Percentiles rank a stretch among this genome's conserved stretches.
Evolutionary conservation across 805 yeast species (phyloP).

Genomic region (Starmera quercuum): DNA sequence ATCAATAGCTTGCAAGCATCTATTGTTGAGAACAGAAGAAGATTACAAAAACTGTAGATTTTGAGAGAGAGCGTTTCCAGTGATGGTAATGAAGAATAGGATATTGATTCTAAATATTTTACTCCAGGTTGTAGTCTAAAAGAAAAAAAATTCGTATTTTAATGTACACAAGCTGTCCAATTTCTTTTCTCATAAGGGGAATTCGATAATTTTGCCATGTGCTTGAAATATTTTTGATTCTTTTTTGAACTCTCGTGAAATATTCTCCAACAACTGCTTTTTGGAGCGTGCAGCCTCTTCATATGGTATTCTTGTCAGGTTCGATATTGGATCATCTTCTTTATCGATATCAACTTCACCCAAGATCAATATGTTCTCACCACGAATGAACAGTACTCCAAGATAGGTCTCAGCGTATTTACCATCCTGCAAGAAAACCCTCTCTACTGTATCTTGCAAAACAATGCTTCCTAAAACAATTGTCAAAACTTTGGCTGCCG

Average conservation of each 20-base stretch:
- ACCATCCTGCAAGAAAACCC: constrained; percentile 57
- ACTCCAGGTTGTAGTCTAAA: neutral
- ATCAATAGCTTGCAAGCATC: too few relatives aligned
- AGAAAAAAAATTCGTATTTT: neutral
- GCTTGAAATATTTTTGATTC: constrained; percentile 42
- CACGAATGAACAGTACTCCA: constrained; percentile 86
- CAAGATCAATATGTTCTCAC: constrained; percentile 89
- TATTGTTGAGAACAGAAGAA: too few relatives aligned
- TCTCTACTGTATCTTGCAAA: constrained; percentile 82
- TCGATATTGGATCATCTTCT: constrained; percentile 63
- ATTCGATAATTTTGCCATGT: constrained; percentile 51
- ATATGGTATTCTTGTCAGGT: constrained; percentile 52
- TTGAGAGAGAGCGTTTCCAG: too few relatives aligned
- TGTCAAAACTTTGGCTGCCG: too few relatives aligned
- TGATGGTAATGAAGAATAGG: too few relatives aligned
- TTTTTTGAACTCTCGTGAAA: constrained; percentile 32
- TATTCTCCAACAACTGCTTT: constrained; percentile 21
- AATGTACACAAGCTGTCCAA: neutral
- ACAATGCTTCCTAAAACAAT: constrained; percentile 62
- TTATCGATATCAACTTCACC: constrained; percentile 89
- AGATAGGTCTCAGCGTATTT: constrained; percentile 68
- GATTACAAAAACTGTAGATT: too few relatives aligned
- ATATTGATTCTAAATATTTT: neutral
- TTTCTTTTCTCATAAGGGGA: constrained; percentile 26
- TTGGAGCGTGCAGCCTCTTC: constrained; percentile 47